Conservation (phyloP, 352 stramenopile genomes). For the Phytophthora citricola region DNA sequence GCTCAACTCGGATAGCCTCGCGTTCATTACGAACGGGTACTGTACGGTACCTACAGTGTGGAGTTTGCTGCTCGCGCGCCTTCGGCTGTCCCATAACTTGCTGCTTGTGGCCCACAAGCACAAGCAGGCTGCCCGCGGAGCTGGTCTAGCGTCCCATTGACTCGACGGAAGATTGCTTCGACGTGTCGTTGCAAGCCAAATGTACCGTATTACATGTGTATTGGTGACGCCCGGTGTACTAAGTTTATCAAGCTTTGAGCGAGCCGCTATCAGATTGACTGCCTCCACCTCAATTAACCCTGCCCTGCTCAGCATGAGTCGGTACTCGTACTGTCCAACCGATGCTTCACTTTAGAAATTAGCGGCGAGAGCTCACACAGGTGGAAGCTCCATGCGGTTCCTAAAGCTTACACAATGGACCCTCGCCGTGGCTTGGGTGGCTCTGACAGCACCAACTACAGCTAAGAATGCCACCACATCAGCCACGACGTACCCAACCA, state of each 20-base stretch:
- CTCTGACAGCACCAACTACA: not conserved
- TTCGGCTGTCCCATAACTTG: too few relatives aligned
- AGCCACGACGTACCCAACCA: constrained; percentile 27
- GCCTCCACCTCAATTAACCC: not conserved
- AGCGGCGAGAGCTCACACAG: not conserved
- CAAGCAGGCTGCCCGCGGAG: too few relatives aligned
- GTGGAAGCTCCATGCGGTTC: constrained; percentile 3
- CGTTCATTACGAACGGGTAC: not conserved
- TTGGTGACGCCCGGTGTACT: not conserved
- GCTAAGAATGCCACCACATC: constrained; percentile 28
- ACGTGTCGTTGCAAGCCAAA: constrained; percentile 17
- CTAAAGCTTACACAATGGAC: constrained; percentile 1
- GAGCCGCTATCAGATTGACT: not conserved
- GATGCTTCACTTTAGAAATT: constrained; percentile 10
- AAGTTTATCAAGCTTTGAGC: not conserved
- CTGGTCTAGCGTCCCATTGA: not conserved
- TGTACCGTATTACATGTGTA: too few relatives aligned
- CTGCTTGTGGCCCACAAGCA: too few relatives aligned
- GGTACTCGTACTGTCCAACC: constrained; percentile 7
- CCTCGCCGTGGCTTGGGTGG: constrained; percentile 3
- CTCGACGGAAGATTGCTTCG: constrained; percentile 22
- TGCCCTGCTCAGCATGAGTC: constrained; percentile 14
- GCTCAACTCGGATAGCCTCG: constrained; percentile 11
- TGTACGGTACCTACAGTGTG: too few relatives aligned
- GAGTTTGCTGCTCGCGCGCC: too few relatives aligned